phyloP scores from a whole-genome alignment of 352 stramenopile species.

The Phytophthora crassamura region DNA sequence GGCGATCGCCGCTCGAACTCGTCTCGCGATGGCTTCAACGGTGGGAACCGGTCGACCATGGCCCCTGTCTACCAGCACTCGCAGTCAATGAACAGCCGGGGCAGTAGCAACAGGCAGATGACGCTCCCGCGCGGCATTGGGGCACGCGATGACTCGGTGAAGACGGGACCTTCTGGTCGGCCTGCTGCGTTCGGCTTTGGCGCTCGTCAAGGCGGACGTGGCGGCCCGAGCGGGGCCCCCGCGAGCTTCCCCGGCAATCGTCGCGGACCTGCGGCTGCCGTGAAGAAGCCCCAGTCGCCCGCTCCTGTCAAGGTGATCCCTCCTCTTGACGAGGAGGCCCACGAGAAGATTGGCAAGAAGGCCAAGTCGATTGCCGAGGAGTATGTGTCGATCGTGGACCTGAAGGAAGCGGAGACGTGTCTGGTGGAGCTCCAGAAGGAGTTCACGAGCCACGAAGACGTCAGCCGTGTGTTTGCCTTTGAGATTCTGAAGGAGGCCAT shows the following conservation, averaged over 20 bases:
- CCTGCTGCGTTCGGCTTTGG: conserved; percentile 53
- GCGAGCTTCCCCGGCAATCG: conserved; percentile 39
- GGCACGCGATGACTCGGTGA: conserved; percentile 65
- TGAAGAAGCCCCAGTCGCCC: conserved; percentile 48
- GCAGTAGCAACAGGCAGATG: conserved; percentile 50
- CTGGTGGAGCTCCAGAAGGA: conserved; percentile 70
- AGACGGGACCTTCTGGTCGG: conserved; percentile 62
- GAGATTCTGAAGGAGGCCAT: conserved; percentile 66
- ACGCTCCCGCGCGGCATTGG: conserved; percentile 53
- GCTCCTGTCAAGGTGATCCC: conserved; percentile 37
- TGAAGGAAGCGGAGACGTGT: conserved; percentile 73
- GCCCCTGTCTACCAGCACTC: conserved; percentile 60
- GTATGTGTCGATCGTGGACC: conserved; percentile 77
- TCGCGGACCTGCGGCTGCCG: conserved; percentile 14
- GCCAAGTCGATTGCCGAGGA: conserved; percentile 82
- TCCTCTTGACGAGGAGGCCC: conserved; percentile 64
- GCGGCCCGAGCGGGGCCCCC: conserved; percentile 36
- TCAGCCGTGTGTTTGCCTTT: conserved; percentile 61
- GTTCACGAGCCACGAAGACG: conserved; percentile 66
- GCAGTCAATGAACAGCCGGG: conserved; percentile 58
- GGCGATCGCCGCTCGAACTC: conserved; percentile 56
- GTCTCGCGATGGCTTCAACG: conserved; percentile 67
- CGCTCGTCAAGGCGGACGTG: conserved; percentile 25
- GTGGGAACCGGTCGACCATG: conserved; percentile 51
- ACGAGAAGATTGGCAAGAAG: conserved; percentile 78